These are phyloP conservation scores for Lagenaria siceraria DNA, from an alignment of 306 rosid species.

Conservation along the genomic window DNA sequence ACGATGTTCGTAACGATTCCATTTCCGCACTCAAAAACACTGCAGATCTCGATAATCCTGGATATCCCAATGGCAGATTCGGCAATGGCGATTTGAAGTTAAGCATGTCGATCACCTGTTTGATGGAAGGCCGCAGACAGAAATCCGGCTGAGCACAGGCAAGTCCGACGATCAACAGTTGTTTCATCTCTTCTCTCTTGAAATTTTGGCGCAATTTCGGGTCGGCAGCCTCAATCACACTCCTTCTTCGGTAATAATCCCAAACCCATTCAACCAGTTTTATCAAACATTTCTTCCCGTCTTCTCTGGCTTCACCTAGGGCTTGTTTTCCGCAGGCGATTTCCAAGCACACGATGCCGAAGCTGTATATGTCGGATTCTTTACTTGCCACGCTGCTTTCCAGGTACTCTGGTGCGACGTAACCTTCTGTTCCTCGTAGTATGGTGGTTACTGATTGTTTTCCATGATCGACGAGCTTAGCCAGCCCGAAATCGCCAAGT, in stretches of 20 bases:
- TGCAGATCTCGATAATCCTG: not conserved
- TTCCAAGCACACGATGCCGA: conserved; percentile 55
- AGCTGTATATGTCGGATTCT: conserved; percentile 44
- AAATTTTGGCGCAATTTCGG: not conserved
- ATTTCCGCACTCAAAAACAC: not conserved
- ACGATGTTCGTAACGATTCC: not conserved
- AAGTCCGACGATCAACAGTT: not conserved
- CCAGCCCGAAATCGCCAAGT: conserved; percentile 51
- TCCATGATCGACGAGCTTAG: conserved; percentile 33
- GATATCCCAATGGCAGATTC: not conserved
- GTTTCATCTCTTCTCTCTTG: not conserved
- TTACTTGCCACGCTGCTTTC: conserved; percentile 29
- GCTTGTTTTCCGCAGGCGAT: conserved; percentile 41
- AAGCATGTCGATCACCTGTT: not conserved
- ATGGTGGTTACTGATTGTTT: conserved; percentile 16
- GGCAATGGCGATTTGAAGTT: not conserved
- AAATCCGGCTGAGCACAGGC: not conserved
- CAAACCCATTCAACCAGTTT: not conserved
- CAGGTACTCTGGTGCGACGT: conserved; percentile 36
- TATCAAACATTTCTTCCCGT: not conserved
- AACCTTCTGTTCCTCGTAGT: conserved; percentile 36
- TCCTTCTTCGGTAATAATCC: not conserved
- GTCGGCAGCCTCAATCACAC: not conserved
- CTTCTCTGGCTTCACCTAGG: not conserved
- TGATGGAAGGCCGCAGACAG: not conserved